Percentiles rank a stretch among this genome's conserved stretches.
These are phyloP conservation scores for Crotalaria pallida DNA, from an alignment of 306 rosid genomes.

Conservation along the genomic window DNA sequence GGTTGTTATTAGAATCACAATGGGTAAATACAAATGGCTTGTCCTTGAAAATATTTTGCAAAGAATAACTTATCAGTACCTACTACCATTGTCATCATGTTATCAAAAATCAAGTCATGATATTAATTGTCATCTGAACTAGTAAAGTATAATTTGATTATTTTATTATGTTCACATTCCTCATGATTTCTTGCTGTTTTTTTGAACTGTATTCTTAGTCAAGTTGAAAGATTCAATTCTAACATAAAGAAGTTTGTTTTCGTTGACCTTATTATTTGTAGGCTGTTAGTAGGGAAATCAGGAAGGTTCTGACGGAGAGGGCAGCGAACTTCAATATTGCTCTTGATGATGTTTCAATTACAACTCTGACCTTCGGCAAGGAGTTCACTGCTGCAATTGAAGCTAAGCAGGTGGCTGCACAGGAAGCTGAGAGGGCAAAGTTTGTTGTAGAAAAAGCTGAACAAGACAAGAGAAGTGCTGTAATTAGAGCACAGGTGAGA, in stretches of 20 bases:
- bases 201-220: not conserved
- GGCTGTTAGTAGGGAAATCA: conserved; percentile 87
- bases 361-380: conserved; percentile 68
- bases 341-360: conserved; percentile 88
- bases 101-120: not conserved
- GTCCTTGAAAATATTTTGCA: not conserved
- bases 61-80: not conserved
- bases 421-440: conserved; percentile 95
- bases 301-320: conserved; percentile 69
- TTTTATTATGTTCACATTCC: not conserved
- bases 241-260: not conserved
- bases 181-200: not conserved
- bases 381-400: conserved; percentile 91
- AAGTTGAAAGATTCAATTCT: not conserved
- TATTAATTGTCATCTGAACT: not conserved
- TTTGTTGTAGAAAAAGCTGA: conserved; percentile 89
- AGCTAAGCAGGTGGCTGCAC: conserved; percentile 96
- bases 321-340: conserved; percentile 83
- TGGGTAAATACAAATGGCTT: not conserved
- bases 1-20: not conserved
- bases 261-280: conserved; percentile 22
- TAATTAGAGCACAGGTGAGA: conserved; percentile 81
- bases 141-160: not conserved
- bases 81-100: not conserved
- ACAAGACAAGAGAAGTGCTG: conserved; percentile 85